These are phyloP conservation scores for Pyrus bretschneideri DNA, from an alignment of 306 rosid genomes.

Conservation along the genomic window DNA sequence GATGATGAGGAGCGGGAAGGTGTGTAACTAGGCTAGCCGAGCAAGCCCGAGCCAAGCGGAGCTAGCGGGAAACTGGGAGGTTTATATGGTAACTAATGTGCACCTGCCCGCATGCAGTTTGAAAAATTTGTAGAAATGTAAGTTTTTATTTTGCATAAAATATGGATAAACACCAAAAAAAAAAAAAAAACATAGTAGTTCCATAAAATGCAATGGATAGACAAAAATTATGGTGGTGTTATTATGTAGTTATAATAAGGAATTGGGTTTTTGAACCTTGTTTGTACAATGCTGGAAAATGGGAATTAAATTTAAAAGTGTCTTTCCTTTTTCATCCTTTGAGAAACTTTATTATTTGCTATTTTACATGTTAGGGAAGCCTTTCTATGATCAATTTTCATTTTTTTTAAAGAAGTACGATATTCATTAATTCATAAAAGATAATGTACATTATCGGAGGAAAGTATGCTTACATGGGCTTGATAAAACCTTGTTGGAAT, in stretches of 20 bases:
- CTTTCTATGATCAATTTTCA: too few species aligned
- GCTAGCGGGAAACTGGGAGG: neutral
- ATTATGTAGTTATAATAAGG: neutral
- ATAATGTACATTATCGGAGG: too few species aligned
- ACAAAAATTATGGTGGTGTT: neutral
- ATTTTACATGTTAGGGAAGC: neutral
- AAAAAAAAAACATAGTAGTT: neutral
- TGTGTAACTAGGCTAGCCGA: slow-evolving; percentile 34
- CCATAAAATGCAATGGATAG: too few species aligned
- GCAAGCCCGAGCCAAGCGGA: neutral
- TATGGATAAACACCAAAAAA: neutral
- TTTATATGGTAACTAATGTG: neutral
- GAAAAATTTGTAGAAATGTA: neutral
- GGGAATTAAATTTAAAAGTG: neutral
- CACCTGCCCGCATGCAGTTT: neutral
- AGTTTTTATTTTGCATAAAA: neutral
- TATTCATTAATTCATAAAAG: too few species aligned
- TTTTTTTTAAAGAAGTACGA: too few species aligned
- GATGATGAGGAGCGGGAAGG: slow-evolving; percentile 38
- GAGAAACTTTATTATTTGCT: neutral
- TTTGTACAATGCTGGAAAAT: neutral
- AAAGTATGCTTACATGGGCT: too few species aligned
- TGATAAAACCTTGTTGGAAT: too few species aligned
- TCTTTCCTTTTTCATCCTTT: too few species aligned
- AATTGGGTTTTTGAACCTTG: neutral